Evolutionary conservation across 2,329 filamentous ascomycete species (phyloP).

Genomic region (Penicillium fuscoglaucum): DNA sequence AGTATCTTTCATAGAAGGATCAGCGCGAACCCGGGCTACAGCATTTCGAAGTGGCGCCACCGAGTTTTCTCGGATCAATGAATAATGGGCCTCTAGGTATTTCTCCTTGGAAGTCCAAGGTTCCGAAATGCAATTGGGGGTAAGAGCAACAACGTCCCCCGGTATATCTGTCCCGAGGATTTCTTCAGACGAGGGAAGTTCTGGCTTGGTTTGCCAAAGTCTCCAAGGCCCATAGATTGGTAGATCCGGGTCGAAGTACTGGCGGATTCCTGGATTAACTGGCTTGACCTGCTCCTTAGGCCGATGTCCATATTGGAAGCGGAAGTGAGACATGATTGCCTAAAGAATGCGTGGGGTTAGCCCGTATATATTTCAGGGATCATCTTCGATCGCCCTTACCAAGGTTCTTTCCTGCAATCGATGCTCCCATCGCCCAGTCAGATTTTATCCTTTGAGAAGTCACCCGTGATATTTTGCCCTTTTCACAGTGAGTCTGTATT

Average conservation of each 20-base stretch:
- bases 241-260: background rate
- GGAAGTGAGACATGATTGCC: background rate
- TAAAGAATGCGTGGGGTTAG: background rate
- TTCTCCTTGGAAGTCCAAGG: slow-evolving; percentile 61
- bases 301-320: background rate
- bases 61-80: slow-evolving; percentile 72
- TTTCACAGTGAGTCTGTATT: background rate
- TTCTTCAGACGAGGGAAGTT: slow-evolving; percentile 44
- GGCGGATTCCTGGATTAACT: background rate
- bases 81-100: slow-evolving; percentile 74
- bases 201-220: slow-evolving; percentile 30
- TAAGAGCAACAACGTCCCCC: slow-evolving; percentile 30
- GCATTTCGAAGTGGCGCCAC: slow-evolving; percentile 68
- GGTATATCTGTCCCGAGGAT: slow-evolving; percentile 32
- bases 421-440: too few species aligned
- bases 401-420: background rate
- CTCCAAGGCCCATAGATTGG: slow-evolving; percentile 3
- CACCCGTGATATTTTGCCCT: too few species aligned
- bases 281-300: background rate
- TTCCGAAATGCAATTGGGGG: slow-evolving; percentile 55
- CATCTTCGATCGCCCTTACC: background rate
- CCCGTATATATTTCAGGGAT: background rate
- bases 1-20: slow-evolving; percentile 60
- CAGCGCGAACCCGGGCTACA: slow-evolving; percentile 55
- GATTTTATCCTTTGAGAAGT: too few species aligned